Base-by-base conservation (phyloP, 1,284 basidiomycete genomes). In the Albatrellus sp. region DNA sequence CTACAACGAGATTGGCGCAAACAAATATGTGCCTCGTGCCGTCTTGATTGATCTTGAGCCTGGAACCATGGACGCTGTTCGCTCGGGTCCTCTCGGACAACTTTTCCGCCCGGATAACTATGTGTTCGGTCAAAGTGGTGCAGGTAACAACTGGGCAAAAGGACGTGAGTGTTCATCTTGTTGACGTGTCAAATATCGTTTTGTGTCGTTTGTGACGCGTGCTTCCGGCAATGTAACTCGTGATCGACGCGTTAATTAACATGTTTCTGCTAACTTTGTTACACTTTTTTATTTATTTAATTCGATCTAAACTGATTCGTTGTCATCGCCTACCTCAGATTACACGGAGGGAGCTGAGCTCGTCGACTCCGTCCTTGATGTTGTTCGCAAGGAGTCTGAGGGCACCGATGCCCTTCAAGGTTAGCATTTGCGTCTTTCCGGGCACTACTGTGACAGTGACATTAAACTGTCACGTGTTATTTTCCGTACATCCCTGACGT, bases 101-200 rank as follows among this genome's bases (percentile, higher is more conserved):
- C 81, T 97, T 51, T 97, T 93, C 84, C 82, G 90, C 53, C 92
- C 92, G 41, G 92, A 96, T 72, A 96, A 93, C 66, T 94, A 91
- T 60, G 84, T 96, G 54, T 84, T 89, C 52, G 89, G 90, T 43
- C 80, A 87, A 60, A 84, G 75, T 59, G 88, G 93, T 66, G 92
- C 92, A 53, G 90, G 91, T 56, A 96, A 96, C 74, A 94, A 94
- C 71, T 94, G 87, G 83, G 88, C 89, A 45, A 92, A 92, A 80
- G 85, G 85, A 73, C 84, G 85, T 87, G 58, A 73, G 84, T 80
- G 20, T n/a, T 29, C 13, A 19, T 43, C 40, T 44, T 44, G 34
- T 28, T 12, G 32, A 54, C 73, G 74, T 62, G 69, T 67, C 60
- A 66, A 75, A 33, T 72, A 70, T 55, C 63, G 48, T 51, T 41